Evolutionary conservation across 371 early-diverging fungal genomes (phyloP).

Genomic region (Mucor indicus): DNA sequence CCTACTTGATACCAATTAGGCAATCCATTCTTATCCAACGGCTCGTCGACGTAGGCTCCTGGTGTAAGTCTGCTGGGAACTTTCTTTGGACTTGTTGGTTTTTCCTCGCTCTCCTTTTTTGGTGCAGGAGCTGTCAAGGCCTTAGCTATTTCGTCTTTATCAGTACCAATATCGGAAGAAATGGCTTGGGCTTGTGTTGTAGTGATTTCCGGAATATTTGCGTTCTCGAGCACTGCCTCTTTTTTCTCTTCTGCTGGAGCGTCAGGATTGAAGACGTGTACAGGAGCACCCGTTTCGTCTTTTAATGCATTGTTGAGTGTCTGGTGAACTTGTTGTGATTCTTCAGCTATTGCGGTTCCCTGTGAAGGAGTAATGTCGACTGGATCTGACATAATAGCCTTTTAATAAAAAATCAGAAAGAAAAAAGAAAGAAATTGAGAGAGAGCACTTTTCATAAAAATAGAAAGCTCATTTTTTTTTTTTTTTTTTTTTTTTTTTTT

Average conservation of each 20-base stretch:
- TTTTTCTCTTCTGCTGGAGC: constrained; percentile 26
- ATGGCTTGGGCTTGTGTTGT: background rate
- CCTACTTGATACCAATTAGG: constrained; percentile 32
- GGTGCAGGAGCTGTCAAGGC: background rate
- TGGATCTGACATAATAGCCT: constrained; percentile 5
- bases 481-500: background rate
- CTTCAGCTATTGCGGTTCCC: background rate
- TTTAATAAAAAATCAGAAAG: background rate
- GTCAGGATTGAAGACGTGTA: constrained; percentile 26
- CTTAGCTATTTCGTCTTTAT: background rate
- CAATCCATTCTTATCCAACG: constrained; percentile 2
- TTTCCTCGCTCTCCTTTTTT: background rate
- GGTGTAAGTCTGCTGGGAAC: no score
- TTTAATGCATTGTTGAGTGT: constrained; percentile 11
- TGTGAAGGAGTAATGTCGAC: background rate
- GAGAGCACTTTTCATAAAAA: background rate
- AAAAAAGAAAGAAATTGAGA: background rate
- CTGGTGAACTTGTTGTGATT: constrained; percentile 15
- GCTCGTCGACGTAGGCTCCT: constrained; percentile 7
- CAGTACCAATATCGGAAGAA: background rate
- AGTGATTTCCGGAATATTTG: background rate
- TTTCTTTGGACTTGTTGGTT: background rate
- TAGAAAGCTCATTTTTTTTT: background rate
- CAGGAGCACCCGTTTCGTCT: constrained; percentile 6
- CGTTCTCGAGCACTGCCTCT: constrained; percentile 4